Base-by-base conservation (phyloP, 805 yeast genomes). In the Maudiozyma barnettii region DNA sequence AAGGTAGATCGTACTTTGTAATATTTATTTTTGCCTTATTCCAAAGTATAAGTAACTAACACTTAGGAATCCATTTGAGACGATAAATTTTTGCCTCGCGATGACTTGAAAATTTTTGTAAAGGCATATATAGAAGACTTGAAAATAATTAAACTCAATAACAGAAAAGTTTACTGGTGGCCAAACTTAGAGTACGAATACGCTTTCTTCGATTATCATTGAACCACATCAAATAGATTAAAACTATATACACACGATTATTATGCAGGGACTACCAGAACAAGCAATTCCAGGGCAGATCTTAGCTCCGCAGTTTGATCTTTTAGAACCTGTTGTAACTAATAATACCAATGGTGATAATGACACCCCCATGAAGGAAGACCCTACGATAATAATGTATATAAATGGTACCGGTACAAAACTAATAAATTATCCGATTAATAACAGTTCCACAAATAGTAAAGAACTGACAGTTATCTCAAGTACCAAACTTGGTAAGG, bases 221-320 rank as follows among this genome's bases (percentile, higher is more conserved):
- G 30, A 26, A 6, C 8, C 30, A 6, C 4, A 26, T 26, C 8
- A 26, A 6, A 9, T 26, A 33, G 18, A 33, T 33, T n/a, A n/a
- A 33, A 33, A 8, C 18, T 10, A 33, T 33, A 33, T 14, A 8
- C 14, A 33, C 30, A 35, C 38, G 12, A 13, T 9, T 3, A 39
- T 10, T 13, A 46, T 46, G 45, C 43, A 37, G 26, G 39, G 44
- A 21, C 39, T 60, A 14, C 81, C 82, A 19, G 65, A 69, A 30
- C 60, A 62, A 35, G 86, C 76, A 2, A 71, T 81, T n/a, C 96
- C 96, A 1, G 96, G 96, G 0, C 95, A 88, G 56, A 76, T 82
- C 39, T 70, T 88, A 21, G 74, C 80, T 18, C 90, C 93, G 1
- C 67, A 73, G 6, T 72, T 68, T 55, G 71, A 72, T 8, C 46